phyloP scores from a whole-genome alignment of 352 stramenopile species.

The Phytophthora podocarpi region DNA sequence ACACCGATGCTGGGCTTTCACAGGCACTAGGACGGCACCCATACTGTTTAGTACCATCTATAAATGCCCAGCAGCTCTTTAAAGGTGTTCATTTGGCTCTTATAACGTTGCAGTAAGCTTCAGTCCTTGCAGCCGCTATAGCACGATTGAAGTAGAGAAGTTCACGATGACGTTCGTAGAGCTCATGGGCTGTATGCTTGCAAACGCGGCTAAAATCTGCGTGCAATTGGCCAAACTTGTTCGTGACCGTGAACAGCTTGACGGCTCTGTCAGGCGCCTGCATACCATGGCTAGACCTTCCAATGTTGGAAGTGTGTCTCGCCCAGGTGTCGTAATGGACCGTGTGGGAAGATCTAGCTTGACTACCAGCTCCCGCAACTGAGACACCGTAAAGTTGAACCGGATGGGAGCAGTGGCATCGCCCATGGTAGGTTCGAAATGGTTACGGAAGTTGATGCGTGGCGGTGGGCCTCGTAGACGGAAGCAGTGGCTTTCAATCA shows the following conservation, averaged over 20 bases:
- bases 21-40: neutral
- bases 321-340: neutral
- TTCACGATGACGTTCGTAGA: neutral
- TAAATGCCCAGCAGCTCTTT: conserved; percentile 5
- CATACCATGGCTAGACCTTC: neutral
- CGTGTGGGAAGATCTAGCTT: neutral
- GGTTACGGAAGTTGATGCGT: neutral
- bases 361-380: too few relatives aligned
- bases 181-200: neutral
- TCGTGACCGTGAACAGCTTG: neutral
- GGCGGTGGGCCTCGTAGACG: neutral
- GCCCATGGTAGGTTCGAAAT: neutral
- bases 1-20: neutral
- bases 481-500: neutral
- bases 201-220: neutral
- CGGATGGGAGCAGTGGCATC: neutral
- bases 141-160: neutral
- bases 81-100: too few relatives aligned
- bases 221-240: neutral
- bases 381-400: neutral
- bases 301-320: neutral
- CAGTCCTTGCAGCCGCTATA: too few relatives aligned
- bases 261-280: neutral
- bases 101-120: too few relatives aligned
- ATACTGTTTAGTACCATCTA: conserved; percentile 2